Evolutionary conservation across 1,284 basidiomycete genomes (phyloP).

Genomic region (Ceratobasidium sp.): DNA sequence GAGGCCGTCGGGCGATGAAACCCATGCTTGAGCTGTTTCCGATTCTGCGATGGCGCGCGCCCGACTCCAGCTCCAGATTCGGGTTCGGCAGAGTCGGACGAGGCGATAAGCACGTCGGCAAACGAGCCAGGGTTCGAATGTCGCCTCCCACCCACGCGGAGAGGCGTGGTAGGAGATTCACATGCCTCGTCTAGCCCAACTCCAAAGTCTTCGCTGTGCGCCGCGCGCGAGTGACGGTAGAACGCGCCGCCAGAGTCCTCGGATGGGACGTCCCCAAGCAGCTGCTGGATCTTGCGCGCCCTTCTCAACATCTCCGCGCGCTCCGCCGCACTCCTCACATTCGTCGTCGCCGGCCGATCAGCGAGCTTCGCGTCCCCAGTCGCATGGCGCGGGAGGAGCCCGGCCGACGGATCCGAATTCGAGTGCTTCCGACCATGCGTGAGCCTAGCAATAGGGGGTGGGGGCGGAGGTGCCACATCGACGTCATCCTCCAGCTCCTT

Average conservation of each 20-base stretch:
- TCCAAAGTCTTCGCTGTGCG: conserved; percentile 22
- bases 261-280: conserved; percentile 67
- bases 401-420: conserved; percentile 33
- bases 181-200: neutral
- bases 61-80: neutral
- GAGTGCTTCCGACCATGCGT: conserved; percentile 23
- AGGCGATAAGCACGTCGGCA: conserved; percentile 1
- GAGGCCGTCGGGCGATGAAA: conserved; percentile 32
- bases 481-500: conserved; percentile 27
- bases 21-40: conserved; percentile 5
- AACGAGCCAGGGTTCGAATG: conserved; percentile 13
- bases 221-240: conserved; percentile 17
- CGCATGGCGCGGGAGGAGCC: neutral
- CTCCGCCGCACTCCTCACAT: conserved; percentile 70
- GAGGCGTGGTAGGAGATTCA: neutral
- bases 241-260: conserved; percentile 23
- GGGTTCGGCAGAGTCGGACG: neutral
- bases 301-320: conserved; percentile 77
- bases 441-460: neutral
- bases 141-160: conserved; percentile 2
- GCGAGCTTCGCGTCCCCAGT: neutral
- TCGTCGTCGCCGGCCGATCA: conserved; percentile 66
- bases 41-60: conserved; percentile 14
- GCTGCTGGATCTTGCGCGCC: conserved; percentile 77
- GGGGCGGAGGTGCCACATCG: conserved; percentile 4